Evolutionary conservation across 768 basidiomycete genomes (phyloP), one percentile per base, ranked within the genome.

Genomic region (Auriscalpium microsporum): DNA sequence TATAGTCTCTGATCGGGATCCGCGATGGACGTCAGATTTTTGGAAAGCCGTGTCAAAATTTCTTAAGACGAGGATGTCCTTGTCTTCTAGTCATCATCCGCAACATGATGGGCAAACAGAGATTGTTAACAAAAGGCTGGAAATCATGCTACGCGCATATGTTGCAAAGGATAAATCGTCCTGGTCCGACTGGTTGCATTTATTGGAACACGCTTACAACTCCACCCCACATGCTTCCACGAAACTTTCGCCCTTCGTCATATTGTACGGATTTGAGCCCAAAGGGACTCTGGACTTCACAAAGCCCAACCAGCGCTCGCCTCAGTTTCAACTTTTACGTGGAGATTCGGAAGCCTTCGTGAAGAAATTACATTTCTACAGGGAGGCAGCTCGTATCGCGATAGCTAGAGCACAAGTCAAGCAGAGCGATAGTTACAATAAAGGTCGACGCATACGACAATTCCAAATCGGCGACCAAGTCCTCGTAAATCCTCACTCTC

Each of bases 401-500:
- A 28, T 28, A 2, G 56, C 59, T 3, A 35, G 49, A 9, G 61
- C 61, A 2, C 63, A 65, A 37, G 48, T 55, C 8, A 47, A 49
- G 19, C 56, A 58, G 37, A 14, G 38, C 2, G 42, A 52, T 1
- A 45, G 52, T 1, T 64, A 64, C 53, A 64, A 65, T 35, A 40
- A 60, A 11, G 58, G 61, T 0, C 23, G 57, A 14, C 44, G 56
- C 11, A 44, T 35, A 4, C 19, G 35, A 5, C 56, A 55, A 19
- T 64, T 67, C 33, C 38, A 61, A 10, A 57, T 58, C 37, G 68
- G 65, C 0, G 65, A 62, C 11, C 23, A 28, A 28, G 23, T 28
- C 2, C 23, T 28, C 3, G 23, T 28, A 28, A 28, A 28, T 28
- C 23, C 52, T 55, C 61, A 65, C 28, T 55, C 56, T 0, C 57